phyloP scores from a whole-genome alignment of 208 protist genomes.

The Trichomonas vaginalis region DNA sequence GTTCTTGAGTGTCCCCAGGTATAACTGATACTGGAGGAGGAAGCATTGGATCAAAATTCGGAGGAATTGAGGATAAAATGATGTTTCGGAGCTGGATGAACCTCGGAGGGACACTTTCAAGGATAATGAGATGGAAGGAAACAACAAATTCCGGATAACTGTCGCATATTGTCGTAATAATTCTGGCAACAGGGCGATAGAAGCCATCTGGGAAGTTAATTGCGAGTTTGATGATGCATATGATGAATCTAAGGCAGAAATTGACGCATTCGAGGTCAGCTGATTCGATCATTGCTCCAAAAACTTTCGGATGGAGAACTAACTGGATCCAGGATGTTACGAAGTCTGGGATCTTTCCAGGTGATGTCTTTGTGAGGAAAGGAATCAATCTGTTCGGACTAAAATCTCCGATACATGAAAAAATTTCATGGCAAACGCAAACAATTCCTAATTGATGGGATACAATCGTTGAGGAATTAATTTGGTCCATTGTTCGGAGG shows the following conservation, averaged over 20 bases:
- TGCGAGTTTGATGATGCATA: neutral
- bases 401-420: neutral
- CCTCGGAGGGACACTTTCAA: neutral
- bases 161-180: neutral
- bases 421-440: neutral
- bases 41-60: neutral
- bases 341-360: neutral
- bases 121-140: neutral
- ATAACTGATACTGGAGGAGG: neutral
- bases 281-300: neutral
- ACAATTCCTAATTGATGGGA: neutral
- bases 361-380: neutral
- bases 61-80: neutral
- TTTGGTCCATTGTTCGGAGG: neutral
- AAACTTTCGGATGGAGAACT: neutral
- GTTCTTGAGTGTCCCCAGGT: neutral
- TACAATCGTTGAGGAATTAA: neutral
- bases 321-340: neutral
- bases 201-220: neutral
- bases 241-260: neutral
- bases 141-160: neutral
- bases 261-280: neutral
- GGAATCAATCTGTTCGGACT: neutral
- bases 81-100: neutral
- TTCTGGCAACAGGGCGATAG: neutral